Percentiles rank a stretch among this genome's conserved stretches.
Conservation (phyloP, 306 rosid genomes). For the Prunus kanzakura region DNA sequence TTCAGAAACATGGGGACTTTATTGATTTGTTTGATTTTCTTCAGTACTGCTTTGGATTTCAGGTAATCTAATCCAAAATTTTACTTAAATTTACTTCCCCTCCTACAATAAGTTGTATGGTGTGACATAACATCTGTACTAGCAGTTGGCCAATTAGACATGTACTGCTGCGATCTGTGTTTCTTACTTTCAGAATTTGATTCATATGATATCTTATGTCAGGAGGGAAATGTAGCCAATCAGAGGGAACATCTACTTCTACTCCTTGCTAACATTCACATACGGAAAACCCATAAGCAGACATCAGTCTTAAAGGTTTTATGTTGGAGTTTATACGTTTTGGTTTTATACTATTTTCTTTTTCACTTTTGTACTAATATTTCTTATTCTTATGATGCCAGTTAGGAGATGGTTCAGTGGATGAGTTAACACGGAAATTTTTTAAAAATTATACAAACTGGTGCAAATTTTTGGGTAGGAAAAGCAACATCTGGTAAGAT, state of each 20-base stretch:
- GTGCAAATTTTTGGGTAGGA: constrained; percentile 83
- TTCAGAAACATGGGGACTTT: constrained; percentile 60
- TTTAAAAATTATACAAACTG: constrained; percentile 84
- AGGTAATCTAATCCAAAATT: constrained; percentile 48
- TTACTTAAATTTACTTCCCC: constrained; percentile 9
- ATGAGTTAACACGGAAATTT: constrained; percentile 73
- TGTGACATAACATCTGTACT: not conserved
- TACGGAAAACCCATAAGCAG: constrained; percentile 57
- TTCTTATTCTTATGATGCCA: constrained; percentile 27
- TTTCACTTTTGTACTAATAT: constrained; percentile 8
- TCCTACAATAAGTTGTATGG: not conserved
- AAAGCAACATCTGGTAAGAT: constrained; percentile 82
- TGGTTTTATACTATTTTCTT: constrained; percentile 17
- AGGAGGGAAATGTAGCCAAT: constrained; percentile 91
- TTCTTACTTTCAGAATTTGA: constrained; percentile 12
- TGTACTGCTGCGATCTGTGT: not conserved
- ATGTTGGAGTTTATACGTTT: constrained; percentile 16
- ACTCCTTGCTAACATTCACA: constrained; percentile 78
- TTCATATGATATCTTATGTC: constrained; percentile 25
- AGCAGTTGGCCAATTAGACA: not conserved
- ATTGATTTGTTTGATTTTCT: constrained; percentile 87
- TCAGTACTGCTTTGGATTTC: constrained; percentile 93
- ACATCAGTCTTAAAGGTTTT: constrained; percentile 55
- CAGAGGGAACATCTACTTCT: constrained; percentile 90
- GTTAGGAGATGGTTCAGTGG: constrained; percentile 79